Percentiles rank a stretch among this genome's conserved stretches.
Conservation (phyloP, 768 basidiomycete genomes). For the Collybiopsis luxurians region DNA sequence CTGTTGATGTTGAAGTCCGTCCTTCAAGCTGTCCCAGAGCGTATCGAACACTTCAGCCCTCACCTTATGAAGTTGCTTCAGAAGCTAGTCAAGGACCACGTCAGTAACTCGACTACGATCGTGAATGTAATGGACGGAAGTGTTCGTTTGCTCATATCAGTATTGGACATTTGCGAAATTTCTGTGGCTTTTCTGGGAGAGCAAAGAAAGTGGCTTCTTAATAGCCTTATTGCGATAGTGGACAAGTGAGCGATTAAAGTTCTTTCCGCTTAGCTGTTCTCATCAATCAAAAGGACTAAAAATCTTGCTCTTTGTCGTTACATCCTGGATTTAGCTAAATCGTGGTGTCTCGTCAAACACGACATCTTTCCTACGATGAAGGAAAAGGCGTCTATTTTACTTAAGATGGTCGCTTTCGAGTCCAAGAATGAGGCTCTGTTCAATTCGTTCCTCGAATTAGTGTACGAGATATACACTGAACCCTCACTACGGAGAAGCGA, state of each 20-base stretch:
- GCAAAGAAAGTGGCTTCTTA: slow-evolving; percentile 78
- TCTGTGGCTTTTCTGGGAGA: slow-evolving; percentile 84
- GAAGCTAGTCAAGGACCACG: slow-evolving; percentile 86
- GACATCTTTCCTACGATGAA: slow-evolving; percentile 91
- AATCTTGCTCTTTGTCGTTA: slow-evolving; percentile 75
- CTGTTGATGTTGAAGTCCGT: slow-evolving; percentile 87
- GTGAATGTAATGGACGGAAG: slow-evolving; percentile 50
- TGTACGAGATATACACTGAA: slow-evolving; percentile 93
- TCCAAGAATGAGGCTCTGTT: slow-evolving; percentile 75
- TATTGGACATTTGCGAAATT: slow-evolving; percentile 83
- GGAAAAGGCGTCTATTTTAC: slow-evolving; percentile 87
- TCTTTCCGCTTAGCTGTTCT: too few relatives aligned
- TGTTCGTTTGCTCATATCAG: slow-evolving; percentile 67
- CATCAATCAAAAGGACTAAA: slow-evolving; percentile 36
- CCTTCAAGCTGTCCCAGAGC: slow-evolving; percentile 75
- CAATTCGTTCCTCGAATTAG: slow-evolving; percentile 80
- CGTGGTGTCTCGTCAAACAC: slow-evolving; percentile 86
- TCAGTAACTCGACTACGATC: slow-evolving; percentile 42
- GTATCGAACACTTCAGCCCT: slow-evolving; percentile 76
- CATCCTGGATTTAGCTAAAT: slow-evolving; percentile 80
- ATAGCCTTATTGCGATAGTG: slow-evolving; percentile 70
- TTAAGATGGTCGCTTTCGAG: slow-evolving; percentile 87
- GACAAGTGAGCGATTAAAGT: slow-evolving; percentile 56
- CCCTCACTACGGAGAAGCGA: slow-evolving; percentile 85
- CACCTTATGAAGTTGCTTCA: slow-evolving; percentile 81